These are phyloP conservation scores for Amanita rimosa DNA, from an alignment of 768 basidiomycete genomes.

Conservation along the genomic window DNA sequence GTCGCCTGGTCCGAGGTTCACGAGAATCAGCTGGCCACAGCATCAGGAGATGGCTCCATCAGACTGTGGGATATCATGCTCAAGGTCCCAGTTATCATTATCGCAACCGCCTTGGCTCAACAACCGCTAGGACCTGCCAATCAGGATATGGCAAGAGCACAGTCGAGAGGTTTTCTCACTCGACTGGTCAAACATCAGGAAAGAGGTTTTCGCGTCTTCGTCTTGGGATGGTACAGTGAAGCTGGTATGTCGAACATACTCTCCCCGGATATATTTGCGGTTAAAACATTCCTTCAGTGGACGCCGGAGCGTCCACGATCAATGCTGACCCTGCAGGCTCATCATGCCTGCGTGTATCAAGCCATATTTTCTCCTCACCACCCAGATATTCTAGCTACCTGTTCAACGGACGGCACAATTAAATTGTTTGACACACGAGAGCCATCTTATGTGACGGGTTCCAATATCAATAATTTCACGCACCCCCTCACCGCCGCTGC, in stretches of 20 bases:
- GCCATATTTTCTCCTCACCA: conserved; percentile 90
- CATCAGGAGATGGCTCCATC: conserved; percentile 84
- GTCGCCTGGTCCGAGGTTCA: conserved; percentile 93
- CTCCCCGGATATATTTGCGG: not conserved
- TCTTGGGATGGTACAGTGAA: conserved; percentile 92
- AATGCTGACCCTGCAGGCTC: conserved; percentile 71
- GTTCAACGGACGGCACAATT: conserved; percentile 79
- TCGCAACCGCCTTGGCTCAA: not conserved
- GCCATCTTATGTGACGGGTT: conserved; percentile 45
- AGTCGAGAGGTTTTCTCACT: conserved; percentile 86
- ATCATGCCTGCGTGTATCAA: conserved; percentile 79
- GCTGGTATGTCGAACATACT: conserved; percentile 30
- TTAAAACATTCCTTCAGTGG: conserved; percentile 52
- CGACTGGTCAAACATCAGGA: conserved; percentile 92
- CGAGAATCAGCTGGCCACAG: conserved; percentile 86
- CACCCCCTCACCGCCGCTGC: conserved; percentile 59
- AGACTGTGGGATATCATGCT: conserved; percentile 85
- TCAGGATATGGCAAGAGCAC: conserved; percentile 92
- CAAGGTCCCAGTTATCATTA: conserved; percentile 37
- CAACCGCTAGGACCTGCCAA: conserved; percentile 63
- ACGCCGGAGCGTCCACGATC: conserved; percentile 73
- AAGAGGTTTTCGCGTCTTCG: conserved; percentile 76
- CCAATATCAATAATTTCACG: conserved; percentile 46
- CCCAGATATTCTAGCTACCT: conserved; percentile 70
- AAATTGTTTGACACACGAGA: conserved; percentile 74